Evolutionary conservation across 2,329 filamentous ascomycete species (phyloP).

Genomic region (Fusarium tuaranense): DNA sequence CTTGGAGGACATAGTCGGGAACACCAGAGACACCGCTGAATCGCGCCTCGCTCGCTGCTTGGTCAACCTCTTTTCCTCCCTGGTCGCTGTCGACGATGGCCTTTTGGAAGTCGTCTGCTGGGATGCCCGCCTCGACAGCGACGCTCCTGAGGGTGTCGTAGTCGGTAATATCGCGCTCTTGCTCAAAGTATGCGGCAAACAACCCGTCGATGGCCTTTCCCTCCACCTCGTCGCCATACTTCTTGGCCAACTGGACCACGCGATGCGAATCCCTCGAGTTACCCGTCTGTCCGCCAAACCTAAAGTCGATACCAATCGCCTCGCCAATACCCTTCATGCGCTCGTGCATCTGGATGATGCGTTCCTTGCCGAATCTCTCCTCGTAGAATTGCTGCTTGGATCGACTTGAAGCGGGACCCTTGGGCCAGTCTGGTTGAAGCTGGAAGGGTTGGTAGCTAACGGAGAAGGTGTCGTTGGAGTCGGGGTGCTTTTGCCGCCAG

Average conservation of each 20-base stretch:
- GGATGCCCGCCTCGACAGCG: constrained; percentile 59
- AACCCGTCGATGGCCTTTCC: constrained; percentile 64
- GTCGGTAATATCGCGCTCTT: constrained; percentile 57
- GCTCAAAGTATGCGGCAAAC: constrained; percentile 57
- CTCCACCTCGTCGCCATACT: constrained; percentile 63
- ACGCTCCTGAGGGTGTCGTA: constrained; percentile 51
- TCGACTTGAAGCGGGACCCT: constrained; percentile 46
- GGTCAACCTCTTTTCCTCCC: constrained; percentile 56
- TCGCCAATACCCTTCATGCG: constrained; percentile 48
- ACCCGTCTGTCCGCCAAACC: constrained; percentile 77
- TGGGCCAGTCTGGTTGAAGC: constrained; percentile 52
- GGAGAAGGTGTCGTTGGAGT: constrained; percentile 68
- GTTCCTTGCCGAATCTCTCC: constrained; percentile 72
- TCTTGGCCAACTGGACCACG: constrained; percentile 62
- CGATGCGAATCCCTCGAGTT: constrained; percentile 85
- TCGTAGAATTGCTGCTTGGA: constrained; percentile 54
- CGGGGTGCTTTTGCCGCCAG: constrained; percentile 55
- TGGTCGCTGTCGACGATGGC: constrained; percentile 59
- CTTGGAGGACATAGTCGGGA: constrained; percentile 80
- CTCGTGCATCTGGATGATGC: constrained; percentile 54
- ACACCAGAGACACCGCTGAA: constrained; percentile 68
- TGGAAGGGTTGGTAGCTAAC: constrained; percentile 61
- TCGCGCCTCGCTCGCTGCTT: constrained; percentile 44
- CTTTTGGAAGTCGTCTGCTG: constrained; percentile 51
- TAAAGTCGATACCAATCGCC: constrained; percentile 55